Conservation (phyloP, 2,329 filamentous ascomycete species). For the Penicillium sp. region DNA sequence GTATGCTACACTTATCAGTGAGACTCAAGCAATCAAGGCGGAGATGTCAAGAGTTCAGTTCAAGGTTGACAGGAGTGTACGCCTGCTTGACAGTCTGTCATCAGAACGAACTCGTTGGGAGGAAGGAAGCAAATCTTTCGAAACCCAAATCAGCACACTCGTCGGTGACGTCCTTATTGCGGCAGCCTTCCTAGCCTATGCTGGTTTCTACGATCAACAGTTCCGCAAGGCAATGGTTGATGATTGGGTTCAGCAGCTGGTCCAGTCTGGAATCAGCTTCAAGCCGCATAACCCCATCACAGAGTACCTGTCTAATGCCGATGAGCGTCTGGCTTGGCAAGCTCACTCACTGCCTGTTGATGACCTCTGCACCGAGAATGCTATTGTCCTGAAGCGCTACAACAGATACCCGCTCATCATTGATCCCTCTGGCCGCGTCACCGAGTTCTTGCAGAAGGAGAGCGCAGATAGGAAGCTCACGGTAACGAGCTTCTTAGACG, state of each 20-base stretch:
- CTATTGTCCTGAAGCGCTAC: conserved; percentile 95
- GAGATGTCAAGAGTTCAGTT: conserved; percentile 97
- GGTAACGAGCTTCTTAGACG: conserved; percentile 96
- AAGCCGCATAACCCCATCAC: conserved; percentile 94
- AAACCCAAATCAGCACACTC: conserved; percentile 95
- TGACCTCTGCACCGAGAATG: conserved; percentile 97
- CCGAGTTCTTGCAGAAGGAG: conserved; percentile 93
- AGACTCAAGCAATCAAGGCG: conserved; percentile 94
- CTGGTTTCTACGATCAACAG: conserved; percentile 95
- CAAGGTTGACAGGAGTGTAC: conserved; percentile 96
- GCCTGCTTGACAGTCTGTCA: conserved; percentile 90
- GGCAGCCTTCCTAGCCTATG: conserved; percentile 96
- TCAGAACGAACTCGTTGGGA: conserved; percentile 95
- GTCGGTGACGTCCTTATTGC: conserved; percentile 95
- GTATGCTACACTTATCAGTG: conserved; percentile 93
- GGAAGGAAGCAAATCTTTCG: conserved; percentile 95
- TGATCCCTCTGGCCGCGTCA: conserved; percentile 92
- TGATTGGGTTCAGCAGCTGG: conserved; percentile 93
- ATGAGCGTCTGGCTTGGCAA: conserved; percentile 94
- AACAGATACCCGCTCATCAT: conserved; percentile 98
- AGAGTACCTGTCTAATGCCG: conserved; percentile 94
- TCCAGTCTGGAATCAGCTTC: conserved; percentile 88
- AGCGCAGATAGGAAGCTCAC: conserved; percentile 92
- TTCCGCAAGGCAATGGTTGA: conserved; percentile 98
- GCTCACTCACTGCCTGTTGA: conserved; percentile 91